phyloP scores from a whole-genome alignment of 768 basidiomycete species.

The Lactarius pseudohatsudake region DNA sequence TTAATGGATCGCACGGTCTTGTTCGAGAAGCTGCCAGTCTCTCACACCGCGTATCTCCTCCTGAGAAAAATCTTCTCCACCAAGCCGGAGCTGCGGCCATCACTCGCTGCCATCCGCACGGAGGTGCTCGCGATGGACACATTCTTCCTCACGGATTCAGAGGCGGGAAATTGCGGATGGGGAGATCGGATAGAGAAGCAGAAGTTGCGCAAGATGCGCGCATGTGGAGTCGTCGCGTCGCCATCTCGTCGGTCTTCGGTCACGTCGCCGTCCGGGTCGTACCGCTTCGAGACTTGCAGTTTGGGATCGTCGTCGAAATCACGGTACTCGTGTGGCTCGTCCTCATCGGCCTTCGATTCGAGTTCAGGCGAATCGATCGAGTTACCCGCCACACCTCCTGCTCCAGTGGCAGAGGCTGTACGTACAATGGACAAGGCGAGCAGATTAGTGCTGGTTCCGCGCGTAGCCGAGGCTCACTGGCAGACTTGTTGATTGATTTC shows the following conservation, averaged over 20 bases:
- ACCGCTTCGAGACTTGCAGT: not conserved
- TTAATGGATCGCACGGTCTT: slow-evolving; percentile 5
- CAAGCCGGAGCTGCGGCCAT: slow-evolving; percentile 59
- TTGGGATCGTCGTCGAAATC: not conserved
- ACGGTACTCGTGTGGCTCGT: not conserved
- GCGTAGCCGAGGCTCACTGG: not conserved
- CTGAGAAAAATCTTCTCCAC: slow-evolving; percentile 61
- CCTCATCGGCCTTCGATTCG: not conserved
- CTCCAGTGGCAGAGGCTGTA: not conserved
- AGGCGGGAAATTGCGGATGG: slow-evolving; percentile 30
- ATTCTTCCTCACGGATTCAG: slow-evolving; percentile 59
- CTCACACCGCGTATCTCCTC: slow-evolving; percentile 44
- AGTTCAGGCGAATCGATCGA: not conserved
- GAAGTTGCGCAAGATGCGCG: not conserved
- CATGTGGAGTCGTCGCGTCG: not conserved
- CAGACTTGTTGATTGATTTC: not conserved
- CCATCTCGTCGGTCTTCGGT: not conserved
- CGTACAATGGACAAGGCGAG: not conserved
- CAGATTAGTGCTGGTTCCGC: not conserved
- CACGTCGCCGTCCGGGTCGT: not conserved
- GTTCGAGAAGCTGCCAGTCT: slow-evolving; percentile 28
- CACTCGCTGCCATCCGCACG: slow-evolving; percentile 58
- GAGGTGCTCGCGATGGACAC: slow-evolving; percentile 55
- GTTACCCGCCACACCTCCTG: not conserved
- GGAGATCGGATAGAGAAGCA: not conserved